Evolutionary conservation across 441 rosid genomes (phyloP).

Genomic region (Adansonia grandidieri): DNA sequence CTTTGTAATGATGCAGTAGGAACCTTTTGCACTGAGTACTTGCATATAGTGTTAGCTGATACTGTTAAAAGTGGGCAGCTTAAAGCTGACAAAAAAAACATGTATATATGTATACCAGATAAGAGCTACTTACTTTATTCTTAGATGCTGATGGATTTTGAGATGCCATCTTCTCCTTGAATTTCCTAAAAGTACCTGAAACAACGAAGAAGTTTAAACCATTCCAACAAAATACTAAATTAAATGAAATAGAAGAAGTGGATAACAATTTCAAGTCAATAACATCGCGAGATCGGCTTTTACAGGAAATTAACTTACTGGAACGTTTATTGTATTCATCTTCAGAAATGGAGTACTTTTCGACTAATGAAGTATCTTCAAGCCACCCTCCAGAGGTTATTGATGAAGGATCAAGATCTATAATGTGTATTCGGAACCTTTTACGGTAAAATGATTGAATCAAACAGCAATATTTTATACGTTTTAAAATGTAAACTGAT

Average conservation of each 20-base stretch:
- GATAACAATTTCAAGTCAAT: neutral
- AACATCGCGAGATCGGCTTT: neutral
- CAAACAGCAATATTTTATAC: conserved; percentile 6
- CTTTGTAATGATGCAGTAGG: neutral
- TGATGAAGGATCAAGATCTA: conserved; percentile 89
- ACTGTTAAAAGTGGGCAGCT: neutral
- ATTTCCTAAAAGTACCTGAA: conserved; percentile 62
- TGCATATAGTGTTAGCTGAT: neutral
- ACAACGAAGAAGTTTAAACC: neutral
- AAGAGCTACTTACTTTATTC: conserved; percentile 53
- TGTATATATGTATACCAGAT: neutral
- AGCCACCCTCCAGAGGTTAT: conserved; percentile 96
- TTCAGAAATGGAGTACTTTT: conserved; percentile 85
- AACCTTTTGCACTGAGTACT: neutral
- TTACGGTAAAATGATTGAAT: neutral
- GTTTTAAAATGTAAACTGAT: neutral
- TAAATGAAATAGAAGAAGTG: neutral
- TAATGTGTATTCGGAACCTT: conserved; percentile 71
- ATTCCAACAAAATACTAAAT: conserved; percentile 1
- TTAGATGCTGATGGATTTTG: conserved; percentile 69
- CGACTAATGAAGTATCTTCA: conserved; percentile 87
- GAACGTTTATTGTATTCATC: conserved; percentile 80
- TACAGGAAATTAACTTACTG: conserved; percentile 41
- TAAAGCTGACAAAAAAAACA: neutral
- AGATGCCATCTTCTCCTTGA: conserved; percentile 41